Conservation (phyloP, 1,139 yeast genomes). For the Debaryomycetaceae sp. region DNA sequence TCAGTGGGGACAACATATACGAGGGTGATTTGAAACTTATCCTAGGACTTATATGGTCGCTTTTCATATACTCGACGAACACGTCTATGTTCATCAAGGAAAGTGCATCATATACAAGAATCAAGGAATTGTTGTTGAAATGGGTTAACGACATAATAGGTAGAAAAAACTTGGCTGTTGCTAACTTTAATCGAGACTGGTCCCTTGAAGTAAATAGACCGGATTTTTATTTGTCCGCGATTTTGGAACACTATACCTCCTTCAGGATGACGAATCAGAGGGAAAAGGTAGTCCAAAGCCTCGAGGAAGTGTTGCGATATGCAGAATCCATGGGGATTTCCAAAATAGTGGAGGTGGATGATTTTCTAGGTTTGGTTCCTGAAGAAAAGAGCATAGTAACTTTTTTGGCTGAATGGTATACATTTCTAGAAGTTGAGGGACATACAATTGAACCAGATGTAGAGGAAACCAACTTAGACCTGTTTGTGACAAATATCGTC, state of each 20-base stretch:
- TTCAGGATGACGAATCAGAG: constrained; percentile 31
- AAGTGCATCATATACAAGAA: constrained; percentile 25
- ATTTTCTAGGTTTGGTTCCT: constrained; percentile 49
- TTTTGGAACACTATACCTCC: constrained; percentile 20
- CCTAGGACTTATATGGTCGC: constrained; percentile 65
- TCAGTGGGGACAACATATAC: constrained; percentile 66
- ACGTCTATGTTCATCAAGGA: constrained; percentile 33
- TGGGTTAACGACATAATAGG: constrained; percentile 31
- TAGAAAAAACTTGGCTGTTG: constrained; percentile 17
- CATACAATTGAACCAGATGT: background rate
- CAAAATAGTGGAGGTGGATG: constrained; percentile 57
- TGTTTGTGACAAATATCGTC: constrained; percentile 18
- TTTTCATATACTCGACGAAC: constrained; percentile 51
- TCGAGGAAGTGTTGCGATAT: constrained; percentile 17
- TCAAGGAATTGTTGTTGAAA: constrained; percentile 27
- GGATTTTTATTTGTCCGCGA: constrained; percentile 21
- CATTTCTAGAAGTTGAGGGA: constrained; percentile 36
- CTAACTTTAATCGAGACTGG: constrained; percentile 40
- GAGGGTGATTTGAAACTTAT: constrained; percentile 62
- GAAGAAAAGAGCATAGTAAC: constrained; percentile 68
- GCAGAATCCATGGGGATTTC: constrained; percentile 50
- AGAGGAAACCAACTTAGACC: constrained; percentile 9
- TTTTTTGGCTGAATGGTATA: constrained; percentile 65
- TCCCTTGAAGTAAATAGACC: constrained; percentile 31
- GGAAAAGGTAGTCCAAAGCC: constrained; percentile 26